Percentiles rank a stretch among this genome's conserved stretches.
Evolutionary conservation across 208 protist genomes (phyloP).

Genomic region (Strigomonas culicis): DNA sequence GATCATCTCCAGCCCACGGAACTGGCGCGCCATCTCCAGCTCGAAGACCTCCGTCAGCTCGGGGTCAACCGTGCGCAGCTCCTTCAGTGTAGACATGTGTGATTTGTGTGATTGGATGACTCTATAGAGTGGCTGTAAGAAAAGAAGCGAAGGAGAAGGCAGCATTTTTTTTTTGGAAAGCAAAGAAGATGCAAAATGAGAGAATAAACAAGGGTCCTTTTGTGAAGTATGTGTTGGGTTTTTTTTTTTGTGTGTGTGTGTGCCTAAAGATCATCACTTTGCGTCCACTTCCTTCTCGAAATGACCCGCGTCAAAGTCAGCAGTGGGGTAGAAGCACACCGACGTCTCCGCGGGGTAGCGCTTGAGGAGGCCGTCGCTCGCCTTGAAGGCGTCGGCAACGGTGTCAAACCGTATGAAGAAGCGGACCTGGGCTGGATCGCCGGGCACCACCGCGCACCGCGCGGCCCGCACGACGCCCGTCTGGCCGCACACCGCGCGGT

Average conservation of each 20-base stretch:
- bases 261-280: background rate
- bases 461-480: constrained; percentile 48
- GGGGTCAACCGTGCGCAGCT: constrained; percentile 59
- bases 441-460: background rate
- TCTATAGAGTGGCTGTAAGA: no score
- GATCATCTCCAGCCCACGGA: constrained; percentile 86
- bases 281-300: background rate
- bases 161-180: no score
- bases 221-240: no score
- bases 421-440: constrained; percentile 31
- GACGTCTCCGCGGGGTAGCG: constrained; percentile 1
- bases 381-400: constrained; percentile 79
- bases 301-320: constrained; percentile 45
- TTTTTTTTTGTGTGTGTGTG: no score
- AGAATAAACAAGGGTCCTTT: no score
- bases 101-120: no score
- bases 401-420: constrained; percentile 84
- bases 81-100: constrained; percentile 3
- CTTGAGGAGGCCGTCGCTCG: constrained; percentile 43
- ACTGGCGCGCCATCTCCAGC: constrained; percentile 87
- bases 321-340: constrained; percentile 60
- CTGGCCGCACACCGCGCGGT: constrained; percentile 40
- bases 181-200: no score
- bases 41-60: constrained; percentile 82
- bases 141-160: no score